phyloP scores from a whole-genome alignment of 225 moss, liverwort and hornwort species.

The Marchantia paleacea region DNA sequence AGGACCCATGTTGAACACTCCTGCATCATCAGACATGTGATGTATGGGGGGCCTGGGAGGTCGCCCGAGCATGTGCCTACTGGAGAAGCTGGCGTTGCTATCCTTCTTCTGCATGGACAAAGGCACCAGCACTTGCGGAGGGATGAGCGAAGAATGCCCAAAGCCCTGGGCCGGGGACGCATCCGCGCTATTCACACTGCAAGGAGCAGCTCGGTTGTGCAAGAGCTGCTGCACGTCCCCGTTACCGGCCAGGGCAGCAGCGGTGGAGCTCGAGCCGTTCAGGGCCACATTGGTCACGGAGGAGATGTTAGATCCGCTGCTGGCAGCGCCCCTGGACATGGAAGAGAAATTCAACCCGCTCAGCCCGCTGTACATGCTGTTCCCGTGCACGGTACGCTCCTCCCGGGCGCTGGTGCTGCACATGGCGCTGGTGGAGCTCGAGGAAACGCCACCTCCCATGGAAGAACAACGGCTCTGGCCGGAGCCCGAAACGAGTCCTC shows the following conservation, averaged over 20 bases:
- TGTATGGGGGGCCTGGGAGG: conserved; percentile 68
- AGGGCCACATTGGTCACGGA: conserved; percentile 14
- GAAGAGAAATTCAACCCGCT: conserved; percentile 32
- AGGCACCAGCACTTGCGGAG: conserved; percentile 88
- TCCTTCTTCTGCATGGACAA: conserved; percentile 84
- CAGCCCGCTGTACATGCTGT: conserved; percentile 24
- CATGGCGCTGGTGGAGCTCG: conserved; percentile 42
- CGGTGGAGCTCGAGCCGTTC: neutral
- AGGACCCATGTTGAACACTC: conserved; percentile 48
- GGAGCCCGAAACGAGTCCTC: conserved; percentile 74
- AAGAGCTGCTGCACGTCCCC: conserved; percentile 17
- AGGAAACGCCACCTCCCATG: conserved; percentile 20
- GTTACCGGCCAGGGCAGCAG: neutral
- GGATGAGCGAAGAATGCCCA: conserved; percentile 72
- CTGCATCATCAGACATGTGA: conserved; percentile 74
- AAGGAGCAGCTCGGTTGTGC: neutral
- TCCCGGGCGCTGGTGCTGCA: conserved; percentile 23
- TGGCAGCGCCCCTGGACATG: conserved; percentile 12
- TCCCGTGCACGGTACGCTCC: conserved; percentile 22
- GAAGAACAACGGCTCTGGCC: conserved; percentile 49
- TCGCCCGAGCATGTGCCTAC: conserved; percentile 52
- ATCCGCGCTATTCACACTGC: conserved; percentile 28
- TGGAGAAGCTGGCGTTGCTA: conserved; percentile 22
- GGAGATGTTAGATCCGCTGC: conserved; percentile 17
- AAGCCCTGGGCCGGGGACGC: conserved; percentile 55